These are phyloP conservation scores for Metahyphopichia silvanorum DNA, from an alignment of 805 yeast genomes.

Conservation along the genomic window DNA sequence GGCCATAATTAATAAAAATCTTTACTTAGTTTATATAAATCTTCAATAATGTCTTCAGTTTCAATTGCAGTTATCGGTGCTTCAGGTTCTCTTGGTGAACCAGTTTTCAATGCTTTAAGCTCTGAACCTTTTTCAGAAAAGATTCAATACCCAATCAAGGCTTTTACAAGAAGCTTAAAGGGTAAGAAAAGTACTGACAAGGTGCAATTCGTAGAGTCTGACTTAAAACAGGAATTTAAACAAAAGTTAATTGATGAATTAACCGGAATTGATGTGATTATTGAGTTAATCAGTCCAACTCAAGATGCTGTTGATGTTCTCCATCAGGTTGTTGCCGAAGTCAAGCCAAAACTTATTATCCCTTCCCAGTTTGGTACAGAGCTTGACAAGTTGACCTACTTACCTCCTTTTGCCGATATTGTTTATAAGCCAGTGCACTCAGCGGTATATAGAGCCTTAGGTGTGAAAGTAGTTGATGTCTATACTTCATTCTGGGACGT, in stretches of 20 bases:
- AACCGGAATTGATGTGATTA: conserved; percentile 47
- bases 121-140: conserved; percentile 40
- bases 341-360: conserved; percentile 49
- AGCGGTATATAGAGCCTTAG: conserved; percentile 35
- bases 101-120: conserved; percentile 44
- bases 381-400: conserved; percentile 18
- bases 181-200: conserved; percentile 26
- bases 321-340: conserved; percentile 35
- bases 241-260: conserved; percentile 34
- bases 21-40: no score
- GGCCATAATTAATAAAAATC: no score
- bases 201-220: conserved; percentile 38
- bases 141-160: conserved; percentile 46
- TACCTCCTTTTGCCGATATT: conserved; percentile 31
- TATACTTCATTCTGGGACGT: conserved; percentile 34
- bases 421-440: conserved; percentile 40
- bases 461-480: conserved; percentile 47
- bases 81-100: conserved; percentile 51
- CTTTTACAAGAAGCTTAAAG: conserved; percentile 44
- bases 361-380: conserved; percentile 63
- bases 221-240: conserved; percentile 18
- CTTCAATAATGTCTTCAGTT: no score
- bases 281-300: conserved; percentile 37
- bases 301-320: conserved; percentile 29
- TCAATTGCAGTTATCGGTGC: conserved; percentile 55